Percentiles rank a stretch among this genome's conserved stretches.
These are phyloP conservation scores for Magnusiomyces clavatus DNA, from an alignment of 1,139 yeast genomes.

Conservation along the genomic window DNA sequence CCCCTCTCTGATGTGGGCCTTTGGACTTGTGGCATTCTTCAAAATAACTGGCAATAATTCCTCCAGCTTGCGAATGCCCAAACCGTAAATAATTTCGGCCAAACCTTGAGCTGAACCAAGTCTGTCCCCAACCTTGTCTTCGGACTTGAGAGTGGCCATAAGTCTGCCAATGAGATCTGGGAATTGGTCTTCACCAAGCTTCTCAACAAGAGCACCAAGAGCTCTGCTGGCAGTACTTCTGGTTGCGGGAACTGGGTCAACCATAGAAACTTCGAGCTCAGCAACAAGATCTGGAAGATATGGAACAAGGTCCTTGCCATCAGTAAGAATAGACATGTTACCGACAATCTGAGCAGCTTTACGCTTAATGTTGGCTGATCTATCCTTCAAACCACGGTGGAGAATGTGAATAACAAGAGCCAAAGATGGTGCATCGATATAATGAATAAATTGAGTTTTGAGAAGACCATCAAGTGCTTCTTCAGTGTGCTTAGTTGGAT, in stretches of 20 bases:
- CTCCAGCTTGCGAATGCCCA: slow-evolving; percentile 80
- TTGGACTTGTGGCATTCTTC: slow-evolving; percentile 58
- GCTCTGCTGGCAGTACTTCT: slow-evolving; percentile 98
- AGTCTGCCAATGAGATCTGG: slow-evolving; percentile 84
- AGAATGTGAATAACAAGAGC: slow-evolving; percentile 92
- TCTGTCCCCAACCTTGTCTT: slow-evolving; percentile 79
- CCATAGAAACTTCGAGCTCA: slow-evolving; percentile 90
- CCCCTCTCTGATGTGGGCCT: slow-evolving; percentile 78
- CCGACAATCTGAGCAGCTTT: slow-evolving; percentile 98
- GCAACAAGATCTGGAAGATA: slow-evolving; percentile 69
- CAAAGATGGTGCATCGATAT: slow-evolving; percentile 95
- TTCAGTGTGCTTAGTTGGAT: slow-evolving; percentile 86
- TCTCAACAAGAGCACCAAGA: slow-evolving; percentile 90
- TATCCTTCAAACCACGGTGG: slow-evolving; percentile 89
- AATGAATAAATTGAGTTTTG: slow-evolving; percentile 90
- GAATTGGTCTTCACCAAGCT: slow-evolving; percentile 92
- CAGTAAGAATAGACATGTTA: slow-evolving; percentile 94
- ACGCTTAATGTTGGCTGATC: slow-evolving; percentile 86
- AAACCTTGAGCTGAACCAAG: slow-evolving; percentile 97
- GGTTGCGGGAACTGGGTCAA: slow-evolving; percentile 96
- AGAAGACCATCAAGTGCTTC: slow-evolving; percentile 79
- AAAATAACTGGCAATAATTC: slow-evolving; percentile 78
- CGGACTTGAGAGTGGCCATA: slow-evolving; percentile 69
- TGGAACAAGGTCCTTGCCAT: slow-evolving; percentile 75
- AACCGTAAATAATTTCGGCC: slow-evolving; percentile 87